Base-by-base conservation (phyloP, 2,329 filamentous ascomycete species). In the Claviceps pusilla region DNA sequence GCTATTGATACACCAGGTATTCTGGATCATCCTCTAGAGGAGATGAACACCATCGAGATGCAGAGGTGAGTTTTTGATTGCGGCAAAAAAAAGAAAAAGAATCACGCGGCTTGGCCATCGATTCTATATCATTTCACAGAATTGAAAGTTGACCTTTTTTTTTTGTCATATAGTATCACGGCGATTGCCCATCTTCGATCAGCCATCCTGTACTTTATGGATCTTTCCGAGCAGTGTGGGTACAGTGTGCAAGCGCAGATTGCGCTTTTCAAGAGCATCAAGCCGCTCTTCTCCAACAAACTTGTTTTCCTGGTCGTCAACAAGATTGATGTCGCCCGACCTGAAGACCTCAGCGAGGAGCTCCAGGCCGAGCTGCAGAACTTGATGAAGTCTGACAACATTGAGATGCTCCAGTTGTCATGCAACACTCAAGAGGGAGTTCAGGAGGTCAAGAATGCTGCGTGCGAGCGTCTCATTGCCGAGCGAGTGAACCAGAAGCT, bases 11-110 rank as follows among this genome's bases (percentile, higher is more conserved):
- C 93, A 11, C 91, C 91, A n/a, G 93, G 93, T 76, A 95, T 98
- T 61, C 75, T 98, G 57, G 93, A 98, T 64, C 93, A 98, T 69
- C 90, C 91, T 41, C 81, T 98, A 9, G 93, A 97, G 72, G 93
- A 97, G 74, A 98, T 97, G 93, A 95, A 96, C 74, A 97, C 93
- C 3, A 98, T 98, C 66, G 93, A 98, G 73, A 97, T 97, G 89
- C 93, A 97, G 76, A 71, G 62, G 61, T 64, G 54, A 53, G 57
- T 37, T 16, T 37, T 41, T 16, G 39, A n/a, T 12, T 29, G 11
- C n/a, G 11, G 19, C 19, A 35, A 31, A 11, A 29, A 28, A 4
- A 24, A 24, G 3, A 24, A 24, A 24, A 2, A 24, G 24, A 24
- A 24, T 24, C 24, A 24, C 3, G 9, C 5, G 16, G 37, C 37